A percentile compares a stretch with the other conserved stretches of the same genome.
Conservation (phyloP, 495 filamentous ascomycete genomes). For the Glonium stellatum region DNA sequence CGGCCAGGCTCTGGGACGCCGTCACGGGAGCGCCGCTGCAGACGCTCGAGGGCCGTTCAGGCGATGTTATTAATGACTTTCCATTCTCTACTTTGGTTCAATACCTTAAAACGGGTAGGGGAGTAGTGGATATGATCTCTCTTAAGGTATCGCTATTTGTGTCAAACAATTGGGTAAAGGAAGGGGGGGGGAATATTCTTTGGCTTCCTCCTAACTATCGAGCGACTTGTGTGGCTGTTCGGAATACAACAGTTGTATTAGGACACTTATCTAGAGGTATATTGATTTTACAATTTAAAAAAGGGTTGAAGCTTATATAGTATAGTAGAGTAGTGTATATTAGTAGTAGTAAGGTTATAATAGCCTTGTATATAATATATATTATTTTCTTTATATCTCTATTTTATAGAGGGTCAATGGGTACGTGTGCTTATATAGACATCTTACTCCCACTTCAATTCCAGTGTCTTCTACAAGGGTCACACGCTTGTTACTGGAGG, state of each 20-base stretch:
- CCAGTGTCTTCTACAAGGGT: not conserved
- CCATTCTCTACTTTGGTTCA: no score
- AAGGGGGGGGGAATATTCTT: no score
- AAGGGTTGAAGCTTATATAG: not conserved
- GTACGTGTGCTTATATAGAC: not conserved
- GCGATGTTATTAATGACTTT: no score
- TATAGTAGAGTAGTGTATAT: not conserved
- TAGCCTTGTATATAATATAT: not conserved
- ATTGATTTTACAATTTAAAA: not conserved
- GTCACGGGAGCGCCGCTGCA: no score
- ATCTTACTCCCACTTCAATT: not conserved
- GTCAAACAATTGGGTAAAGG: no score
- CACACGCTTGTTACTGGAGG: not conserved
- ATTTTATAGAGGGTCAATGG: not conserved
- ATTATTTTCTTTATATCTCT: not conserved
- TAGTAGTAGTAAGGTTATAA: not conserved
- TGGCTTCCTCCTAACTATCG: no score
- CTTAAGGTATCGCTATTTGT: no score
- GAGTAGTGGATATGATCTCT: no score
- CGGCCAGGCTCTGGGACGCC: no score
- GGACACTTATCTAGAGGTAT: not conserved
- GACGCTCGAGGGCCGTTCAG: no score
- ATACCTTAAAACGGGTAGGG: no score
- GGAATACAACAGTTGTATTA: not conserved
- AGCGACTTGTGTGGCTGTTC: not conserved